Conservation (phyloP, 768 basidiomycete genomes). For the Ramaria sp. region DNA sequence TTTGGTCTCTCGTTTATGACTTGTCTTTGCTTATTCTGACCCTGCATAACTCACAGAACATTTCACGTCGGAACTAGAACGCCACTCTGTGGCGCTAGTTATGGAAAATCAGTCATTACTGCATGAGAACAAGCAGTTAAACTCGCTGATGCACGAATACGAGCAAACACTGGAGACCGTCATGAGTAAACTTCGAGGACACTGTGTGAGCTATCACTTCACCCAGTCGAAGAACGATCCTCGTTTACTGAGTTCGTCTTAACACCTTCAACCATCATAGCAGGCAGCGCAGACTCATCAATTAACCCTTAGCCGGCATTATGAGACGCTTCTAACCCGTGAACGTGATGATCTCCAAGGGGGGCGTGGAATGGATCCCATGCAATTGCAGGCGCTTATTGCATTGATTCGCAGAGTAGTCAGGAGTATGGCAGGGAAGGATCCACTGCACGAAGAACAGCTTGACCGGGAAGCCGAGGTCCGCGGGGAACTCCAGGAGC, state of each 20-base stretch:
- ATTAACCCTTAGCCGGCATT: constrained; percentile 76
- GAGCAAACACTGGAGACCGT: constrained; percentile 91
- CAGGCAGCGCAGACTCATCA: constrained; percentile 89
- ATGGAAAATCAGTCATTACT: constrained; percentile 89
- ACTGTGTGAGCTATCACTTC: constrained; percentile 52
- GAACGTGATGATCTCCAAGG: not conserved
- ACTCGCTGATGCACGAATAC: constrained; percentile 83
- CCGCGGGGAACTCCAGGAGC: constrained; percentile 29
- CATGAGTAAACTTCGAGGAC: constrained; percentile 91
- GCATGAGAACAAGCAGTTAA: constrained; percentile 94
- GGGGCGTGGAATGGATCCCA: not conserved
- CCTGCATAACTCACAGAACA: constrained; percentile 43
- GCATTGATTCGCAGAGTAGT: not conserved
- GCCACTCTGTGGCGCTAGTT: constrained; percentile 77
- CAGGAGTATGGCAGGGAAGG: constrained; percentile 2
- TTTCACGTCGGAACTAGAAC: constrained; percentile 89
- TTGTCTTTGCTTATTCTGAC: not conserved
- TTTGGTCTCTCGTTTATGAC: not conserved
- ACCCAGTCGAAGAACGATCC: constrained; percentile 4
- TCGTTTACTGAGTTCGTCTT: not conserved
- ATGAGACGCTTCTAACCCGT: constrained; percentile 59
- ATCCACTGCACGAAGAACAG: constrained; percentile 19
- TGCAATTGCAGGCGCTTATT: not conserved
- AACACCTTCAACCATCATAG: constrained; percentile 27
- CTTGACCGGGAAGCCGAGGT: constrained; percentile 15